A percentile compares a stretch with the other conserved stretches of the same genome.
Evolutionary conservation across 495 filamentous ascomycete species (phyloP).

Genomic region (Penicilliopsis zonata): DNA sequence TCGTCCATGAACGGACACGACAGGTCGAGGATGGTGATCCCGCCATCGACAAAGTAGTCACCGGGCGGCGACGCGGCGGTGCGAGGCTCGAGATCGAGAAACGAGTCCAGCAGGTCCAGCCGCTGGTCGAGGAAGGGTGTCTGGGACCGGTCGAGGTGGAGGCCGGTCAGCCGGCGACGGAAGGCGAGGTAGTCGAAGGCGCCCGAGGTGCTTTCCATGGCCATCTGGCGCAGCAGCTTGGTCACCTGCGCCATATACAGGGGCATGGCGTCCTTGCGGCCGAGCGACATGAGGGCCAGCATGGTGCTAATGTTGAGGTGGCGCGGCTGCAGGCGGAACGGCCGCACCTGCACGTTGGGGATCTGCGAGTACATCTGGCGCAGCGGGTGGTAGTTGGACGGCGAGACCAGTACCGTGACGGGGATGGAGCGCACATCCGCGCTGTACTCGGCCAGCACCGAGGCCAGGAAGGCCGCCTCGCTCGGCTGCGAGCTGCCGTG

Average conservation of each 20-base stretch:
- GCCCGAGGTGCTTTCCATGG: slow-evolving; percentile 29
- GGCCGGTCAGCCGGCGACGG: slow-evolving; percentile 7
- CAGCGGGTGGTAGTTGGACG: slow-evolving; percentile 42
- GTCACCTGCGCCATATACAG: slow-evolving; percentile 12
- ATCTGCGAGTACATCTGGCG: slow-evolving; percentile 26
- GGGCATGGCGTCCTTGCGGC: slow-evolving; percentile 9
- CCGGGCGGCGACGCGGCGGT: slow-evolving; percentile 1
- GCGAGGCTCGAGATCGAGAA: slow-evolving; percentile 26
- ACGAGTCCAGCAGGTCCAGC: slow-evolving; percentile 30
- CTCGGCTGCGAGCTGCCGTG: slow-evolving; percentile 39
- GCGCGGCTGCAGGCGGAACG: slow-evolving; percentile 40
- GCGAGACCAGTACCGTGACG: slow-evolving; percentile 51
- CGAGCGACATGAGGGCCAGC: slow-evolving; percentile 50
- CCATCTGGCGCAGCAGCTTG: slow-evolving; percentile 49
- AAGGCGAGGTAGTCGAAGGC: slow-evolving; percentile 45
- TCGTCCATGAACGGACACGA: slow-evolving; percentile 58
- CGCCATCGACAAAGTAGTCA: slow-evolving; percentile 28
- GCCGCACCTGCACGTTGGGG: slow-evolving; percentile 21
- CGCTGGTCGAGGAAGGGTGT: slow-evolving; percentile 23
- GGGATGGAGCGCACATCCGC: slow-evolving; percentile 22
- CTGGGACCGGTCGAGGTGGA: slow-evolving; percentile 14
- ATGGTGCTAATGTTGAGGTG: slow-evolving; percentile 53
- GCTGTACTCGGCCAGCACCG: slow-evolving; percentile 17
- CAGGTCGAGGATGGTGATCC: slow-evolving; percentile 61
- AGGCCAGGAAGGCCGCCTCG: slow-evolving; percentile 55